A percentile compares a stretch with the other conserved stretches of the same genome.
These are phyloP conservation scores for Termitomyces sp. DNA, from an alignment of 768 basidiomycete genomes.

Conservation along the genomic window DNA sequence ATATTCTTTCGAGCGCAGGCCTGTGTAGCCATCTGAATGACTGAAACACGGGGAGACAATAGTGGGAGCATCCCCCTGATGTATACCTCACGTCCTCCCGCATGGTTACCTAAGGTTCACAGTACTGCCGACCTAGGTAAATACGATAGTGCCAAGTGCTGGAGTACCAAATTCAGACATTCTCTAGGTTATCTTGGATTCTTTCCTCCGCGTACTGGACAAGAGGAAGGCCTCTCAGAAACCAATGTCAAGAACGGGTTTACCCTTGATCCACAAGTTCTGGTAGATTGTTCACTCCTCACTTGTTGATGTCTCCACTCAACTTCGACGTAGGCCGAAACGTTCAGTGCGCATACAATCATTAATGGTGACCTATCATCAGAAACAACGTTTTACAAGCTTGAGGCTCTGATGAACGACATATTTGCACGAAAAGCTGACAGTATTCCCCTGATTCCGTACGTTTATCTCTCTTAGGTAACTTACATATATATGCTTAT, in stretches of 20 bases:
- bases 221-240: conserved; percentile 68
- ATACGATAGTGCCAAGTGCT: neutral
- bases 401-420: conserved; percentile 75
- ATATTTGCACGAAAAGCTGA: conserved; percentile 64
- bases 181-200: conserved; percentile 68
- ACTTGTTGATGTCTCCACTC: neutral
- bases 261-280: conserved; percentile 43
- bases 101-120: conserved; percentile 70
- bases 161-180: neutral
- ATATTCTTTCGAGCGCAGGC: neutral
- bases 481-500: neutral
- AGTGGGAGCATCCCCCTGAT: conserved; percentile 32
- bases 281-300: conserved; percentile 31
- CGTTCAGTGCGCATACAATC: conserved; percentile 52
- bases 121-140: conserved; percentile 63
- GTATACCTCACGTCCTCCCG: conserved; percentile 64
- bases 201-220: conserved; percentile 66
- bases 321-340: conserved; percentile 45
- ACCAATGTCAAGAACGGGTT: conserved; percentile 65
- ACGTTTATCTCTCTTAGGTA: conserved; percentile 20
- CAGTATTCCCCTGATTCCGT: conserved; percentile 58
- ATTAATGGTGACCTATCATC: conserved; percentile 48
- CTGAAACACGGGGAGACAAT: conserved; percentile 29
- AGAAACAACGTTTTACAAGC: conserved; percentile 45
- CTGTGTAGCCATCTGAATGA: conserved; percentile 20